Base-by-base conservation (phyloP, 1,284 basidiomycete species). In the Coniferiporia weirii region DNA sequence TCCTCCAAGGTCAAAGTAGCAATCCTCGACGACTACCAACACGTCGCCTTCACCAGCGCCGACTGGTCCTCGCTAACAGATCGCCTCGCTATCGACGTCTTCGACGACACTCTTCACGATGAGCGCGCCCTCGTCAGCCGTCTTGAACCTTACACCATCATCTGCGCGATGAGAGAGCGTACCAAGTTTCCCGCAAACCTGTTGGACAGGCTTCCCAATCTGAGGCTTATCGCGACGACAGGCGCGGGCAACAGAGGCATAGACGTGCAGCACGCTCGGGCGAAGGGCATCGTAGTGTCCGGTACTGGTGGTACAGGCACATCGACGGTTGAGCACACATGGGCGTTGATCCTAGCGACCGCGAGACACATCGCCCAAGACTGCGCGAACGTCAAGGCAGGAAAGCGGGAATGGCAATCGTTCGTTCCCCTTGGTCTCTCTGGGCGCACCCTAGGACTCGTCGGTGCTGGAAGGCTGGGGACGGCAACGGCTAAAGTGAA, bases 151-250 rank as follows among this genome's bases (percentile, higher is more conserved):
- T 87, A 80, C 69, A 68, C 79, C 4, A 78, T 87, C 43, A 75
- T 87, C n/a, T 82, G 80, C 66, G 76, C 83, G 3, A 87, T 87
- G 84, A 75, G 85, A 57, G 85, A 87, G 67, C 73, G 85, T 38
- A 87, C 85, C 0, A 82, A 79, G 60, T 80, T 89, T 64, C 66
- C 74, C 6, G 69, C 73, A 8, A 71, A 75, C 0, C 63, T 85
- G 5, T 67, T 87, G 46, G 77, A 79, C 54, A 73, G 75, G 47
- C 72, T 89, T 32, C 83, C 84, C 1, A 82, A 82, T 52, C 72
- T 88, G 55, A 77, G 74, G 54, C 69, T 84, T 44, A 76, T 88
- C 50, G 75, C 83, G 4, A 85, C 84, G 0, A 86, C 85, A 1
- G 84, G 81, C 0, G 66, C 69, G 61, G 55, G 66, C 40, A 86